Percentiles rank a stretch among this genome's conserved stretches.
Evolutionary conservation across 768 basidiomycete genomes (phyloP).

Genomic region (Rhodotorula graminis): DNA sequence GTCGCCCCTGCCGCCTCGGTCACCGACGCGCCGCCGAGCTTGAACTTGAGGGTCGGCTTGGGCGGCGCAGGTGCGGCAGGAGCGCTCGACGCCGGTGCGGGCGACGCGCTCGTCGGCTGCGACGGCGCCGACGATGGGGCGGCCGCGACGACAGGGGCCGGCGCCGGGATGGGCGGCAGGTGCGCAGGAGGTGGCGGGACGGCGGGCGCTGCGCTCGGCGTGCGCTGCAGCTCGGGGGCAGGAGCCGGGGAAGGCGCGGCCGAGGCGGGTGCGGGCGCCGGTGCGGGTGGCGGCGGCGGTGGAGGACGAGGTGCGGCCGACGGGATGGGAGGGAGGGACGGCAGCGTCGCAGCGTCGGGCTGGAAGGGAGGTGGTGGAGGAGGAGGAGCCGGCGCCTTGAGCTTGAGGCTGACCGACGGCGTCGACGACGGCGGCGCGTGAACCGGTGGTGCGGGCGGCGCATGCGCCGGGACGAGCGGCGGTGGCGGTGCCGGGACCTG

Average conservation of each 20-base stretch:
- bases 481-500: not conserved
- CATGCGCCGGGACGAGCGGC: not conserved
- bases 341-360: not conserved
- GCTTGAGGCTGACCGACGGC: constrained; percentile 42
- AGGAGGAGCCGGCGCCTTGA: constrained; percentile 35
- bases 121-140: not conserved
- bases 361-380: constrained; percentile 18
- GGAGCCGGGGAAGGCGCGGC: not conserved
- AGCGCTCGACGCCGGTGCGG: constrained; percentile 1
- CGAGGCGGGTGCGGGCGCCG: not conserved
- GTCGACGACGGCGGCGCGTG: constrained; percentile 2
- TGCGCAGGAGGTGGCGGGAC: not conserved
- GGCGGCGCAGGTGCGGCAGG: not conserved
- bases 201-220: not conserved
- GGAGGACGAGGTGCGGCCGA: constrained; percentile 30
- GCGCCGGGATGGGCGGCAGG: not conserved
- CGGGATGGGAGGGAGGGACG: not conserved
- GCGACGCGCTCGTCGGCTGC: not conserved
- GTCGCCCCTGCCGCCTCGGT: constrained; percentile 14
- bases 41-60: constrained; percentile 45
- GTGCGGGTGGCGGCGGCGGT: not conserved
- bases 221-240: not conserved
- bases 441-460: constrained; percentile 36
- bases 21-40: constrained; percentile 44
- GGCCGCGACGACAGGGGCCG: not conserved